Evolutionary conservation across 1,139 yeast species (phyloP), one percentile per base, ranked within the genome.

Genomic region (Tardiomyces digboiensis): DNA sequence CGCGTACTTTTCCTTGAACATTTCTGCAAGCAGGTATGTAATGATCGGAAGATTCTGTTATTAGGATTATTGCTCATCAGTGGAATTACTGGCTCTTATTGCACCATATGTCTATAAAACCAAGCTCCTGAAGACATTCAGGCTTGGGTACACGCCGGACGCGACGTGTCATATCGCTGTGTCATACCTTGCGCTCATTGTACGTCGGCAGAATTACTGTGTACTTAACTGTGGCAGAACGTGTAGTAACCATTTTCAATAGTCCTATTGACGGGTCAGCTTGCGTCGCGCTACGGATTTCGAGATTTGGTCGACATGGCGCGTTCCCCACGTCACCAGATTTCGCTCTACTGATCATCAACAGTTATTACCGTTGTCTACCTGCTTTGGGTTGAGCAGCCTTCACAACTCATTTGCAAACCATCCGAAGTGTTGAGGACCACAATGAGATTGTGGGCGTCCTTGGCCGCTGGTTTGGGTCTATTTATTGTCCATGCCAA

Each of bases 121-220:
- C 14, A 23, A 8, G 29, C 12, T 23, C 12, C 13, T 8, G 29
- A 8, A 23, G 29, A 13, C 29, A 23, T 23, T 8, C 13, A 8
- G 29, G 29, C 29, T 8, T 13, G 13, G 12, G 12, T 8, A 23
- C 29, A 13, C 12, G 12, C 12, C 29, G 13, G 13, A 23, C 8
- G 12, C 12, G 29, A 8, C 29, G 13, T 13, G 29, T 8, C 19
- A 36, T 38, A 21, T 21, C 36, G 71, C 71, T 20, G 3, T 4
- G 10, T 29, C 14, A 36, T 43, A 62, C 66, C 61, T 72, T 75
- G 59, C 77, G 76, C 67, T 83, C 93, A 67, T 83, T 82, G 61
- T 82, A 83, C 1, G 93, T 83, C 41, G 93, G 93, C 49, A 83
- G 70, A 55, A 83, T 82, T 39, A 83, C 83, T 10, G 88, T 78